Evolutionary conservation across 805 yeast genomes (phyloP), one percentile per base, ranked within the genome.

Genomic region (Millerozyma acaciae): DNA sequence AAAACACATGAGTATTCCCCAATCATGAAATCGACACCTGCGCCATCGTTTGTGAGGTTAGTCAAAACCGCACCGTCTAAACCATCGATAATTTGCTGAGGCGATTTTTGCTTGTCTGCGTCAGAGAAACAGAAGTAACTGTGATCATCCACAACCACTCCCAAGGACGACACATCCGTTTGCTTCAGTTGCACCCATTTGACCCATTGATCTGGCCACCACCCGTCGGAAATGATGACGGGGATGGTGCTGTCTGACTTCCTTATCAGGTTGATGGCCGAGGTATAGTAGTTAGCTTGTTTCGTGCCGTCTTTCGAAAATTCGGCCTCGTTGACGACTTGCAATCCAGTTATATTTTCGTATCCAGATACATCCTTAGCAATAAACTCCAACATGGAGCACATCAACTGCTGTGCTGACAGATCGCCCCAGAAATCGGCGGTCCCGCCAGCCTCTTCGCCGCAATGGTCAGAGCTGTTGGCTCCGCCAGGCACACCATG

Each of bases 401-500:
- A 49, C 8, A 81, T 75, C 18, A 65, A 48, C 7, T 62, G 50
- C 39, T 71, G 70, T 30, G 68, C 48, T 17, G 66, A 48, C 21
- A 57, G 45, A 27, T 62, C 54, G 25, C 44, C 48, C 89, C 94
- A 87, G 46, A 86, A 80, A 8, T 68, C 83, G 2, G 90, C 78
- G 26, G 62, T 51, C 3, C 70, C 71, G 28, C 78, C 63, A 8
- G 40, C 32, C 21, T 48, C 44, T 32, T 78, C 80, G 7, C 97
- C 97, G 45, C 90, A 78, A 55, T 89, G 97, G 30, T 80, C 85
- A 20, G 80, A 83, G 1, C 78, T 73, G 50, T 93, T 90, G 16
- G 97, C 97, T 22, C 97, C 97, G 9, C 86, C 87, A 4, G 97
- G 97, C 7, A 90, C 57, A 0, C 84, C 97, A 58, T 93, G 97